These are phyloP conservation scores for Mrakia frigida DNA, from an alignment of 768 basidiomycete genomes.

Conservation along the genomic window DNA sequence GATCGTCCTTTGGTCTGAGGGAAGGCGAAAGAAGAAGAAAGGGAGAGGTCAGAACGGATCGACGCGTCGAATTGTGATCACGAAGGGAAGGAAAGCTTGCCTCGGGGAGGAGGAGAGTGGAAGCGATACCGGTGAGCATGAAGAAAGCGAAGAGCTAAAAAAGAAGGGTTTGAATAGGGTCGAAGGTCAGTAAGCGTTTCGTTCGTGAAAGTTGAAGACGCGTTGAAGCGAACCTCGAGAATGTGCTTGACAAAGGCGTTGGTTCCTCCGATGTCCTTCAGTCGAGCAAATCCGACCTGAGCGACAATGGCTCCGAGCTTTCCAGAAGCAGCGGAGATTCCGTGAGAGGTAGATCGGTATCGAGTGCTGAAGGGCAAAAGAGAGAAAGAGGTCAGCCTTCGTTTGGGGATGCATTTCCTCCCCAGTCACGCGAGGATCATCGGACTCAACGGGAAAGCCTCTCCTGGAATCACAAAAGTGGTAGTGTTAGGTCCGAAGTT, in stretches of 20 bases:
- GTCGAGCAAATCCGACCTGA: constrained; percentile 44
- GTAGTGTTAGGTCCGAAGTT: constrained; percentile 42
- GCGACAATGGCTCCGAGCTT: constrained; percentile 47
- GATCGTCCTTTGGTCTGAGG: constrained; percentile 53
- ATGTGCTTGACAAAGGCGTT: constrained; percentile 39
- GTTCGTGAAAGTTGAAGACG: neutral
- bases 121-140: constrained; percentile 51
- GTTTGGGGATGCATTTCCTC: too few species aligned
- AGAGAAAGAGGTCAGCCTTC: neutral
- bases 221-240: neutral
- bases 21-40: neutral
- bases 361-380: constrained; percentile 36
- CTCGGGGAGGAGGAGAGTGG: constrained; percentile 72
- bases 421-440: neutral
- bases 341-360: constrained; percentile 46
- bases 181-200: neutral
- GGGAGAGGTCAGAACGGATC: neutral
- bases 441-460: constrained; percentile 40
- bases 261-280: constrained; percentile 59
- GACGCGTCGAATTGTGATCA: neutral
- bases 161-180: too few species aligned
- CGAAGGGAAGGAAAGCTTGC: neutral
- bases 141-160: constrained; percentile 69
- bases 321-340: constrained; percentile 45
- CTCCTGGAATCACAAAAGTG: constrained; percentile 45